Evolutionary conservation across 371 early-diverging fungal species (phyloP), one percentile per base, ranked within the genome.

Genomic region (Mucor indicus): DNA sequence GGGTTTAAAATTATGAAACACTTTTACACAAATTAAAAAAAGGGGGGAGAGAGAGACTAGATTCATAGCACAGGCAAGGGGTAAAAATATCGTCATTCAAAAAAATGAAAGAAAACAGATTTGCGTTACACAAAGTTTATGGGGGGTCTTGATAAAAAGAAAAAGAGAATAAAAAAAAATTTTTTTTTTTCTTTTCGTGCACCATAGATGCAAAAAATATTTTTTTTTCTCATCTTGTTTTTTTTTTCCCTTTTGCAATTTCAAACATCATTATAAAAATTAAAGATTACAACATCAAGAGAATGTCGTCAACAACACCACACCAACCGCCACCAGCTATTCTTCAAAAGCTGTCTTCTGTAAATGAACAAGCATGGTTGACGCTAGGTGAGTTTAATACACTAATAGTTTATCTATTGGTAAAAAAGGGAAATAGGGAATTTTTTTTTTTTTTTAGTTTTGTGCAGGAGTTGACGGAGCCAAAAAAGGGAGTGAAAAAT

Each of bases 301-400:
- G 11, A 38, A 51, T 39, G 36, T 44, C 29, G 16, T 15, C 31
- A 31, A 37, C 13, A 30, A 19, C 47, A 27, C 30, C 30, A 43
- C 12, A 6, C 37, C 36, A 47, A 44, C 48, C 54, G 35, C 48
- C 29, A n/a, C 20, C 53, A 37, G 54, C 72, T 23, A 55, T 62
- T 41, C 62, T 80, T 16, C 86, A 87, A 61, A 78, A 80, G 30
- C 67, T 91, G 36, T 75, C 78, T 30, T 64, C 73, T 22, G 72
- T 83, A 50, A 89, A 90, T 43, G 90, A 90, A 48, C 80, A 87
- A 47, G 75, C 85, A 31, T 91, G 90, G 90, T 62, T 89, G 35
- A 85, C 84, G 43, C 64, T 90, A 45, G 92, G 91, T 81, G 68
- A 56, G n/a, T n/a, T n/a, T n/a, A 64, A 24, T 23, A 39, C n/a